A percentile compares a stretch with the other conserved stretches of the same genome.
These are phyloP conservation scores for Colletotrichum sp. DNA, from an alignment of 2,329 filamentous ascomycete genomes.

Conservation along the genomic window DNA sequence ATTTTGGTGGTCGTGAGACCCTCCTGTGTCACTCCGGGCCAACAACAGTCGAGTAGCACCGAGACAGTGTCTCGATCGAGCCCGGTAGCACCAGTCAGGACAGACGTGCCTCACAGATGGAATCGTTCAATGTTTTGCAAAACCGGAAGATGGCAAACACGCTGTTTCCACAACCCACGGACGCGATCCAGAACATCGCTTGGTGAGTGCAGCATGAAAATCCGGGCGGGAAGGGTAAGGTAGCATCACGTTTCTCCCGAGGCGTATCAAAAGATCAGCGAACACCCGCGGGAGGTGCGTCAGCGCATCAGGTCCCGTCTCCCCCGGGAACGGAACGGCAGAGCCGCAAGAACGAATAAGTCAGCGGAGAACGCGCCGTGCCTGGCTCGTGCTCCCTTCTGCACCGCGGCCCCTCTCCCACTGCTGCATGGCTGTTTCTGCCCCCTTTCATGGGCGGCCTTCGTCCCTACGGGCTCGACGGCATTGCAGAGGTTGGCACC, in stretches of 20 bases:
- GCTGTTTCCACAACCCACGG: neutral
- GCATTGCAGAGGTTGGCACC: neutral
- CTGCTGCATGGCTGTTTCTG: neutral
- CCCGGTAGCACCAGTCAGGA: neutral
- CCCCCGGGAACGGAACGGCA: neutral
- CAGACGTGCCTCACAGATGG: neutral
- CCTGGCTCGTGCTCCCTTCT: neutral
- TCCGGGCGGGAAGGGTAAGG: neutral
- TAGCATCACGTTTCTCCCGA: neutral
- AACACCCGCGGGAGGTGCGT: neutral
- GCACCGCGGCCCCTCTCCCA: neutral
- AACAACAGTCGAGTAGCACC: neutral
- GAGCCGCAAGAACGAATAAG: neutral
- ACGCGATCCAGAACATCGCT: neutral
- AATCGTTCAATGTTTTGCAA: neutral
- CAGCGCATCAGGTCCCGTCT: neutral
- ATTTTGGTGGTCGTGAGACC: neutral
- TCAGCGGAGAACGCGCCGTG: neutral
- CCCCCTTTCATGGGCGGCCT: neutral
- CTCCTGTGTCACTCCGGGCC: neutral
- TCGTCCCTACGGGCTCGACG: neutral
- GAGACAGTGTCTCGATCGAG: neutral
- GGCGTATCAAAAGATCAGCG: slow-evolving; percentile 15
- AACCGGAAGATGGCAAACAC: neutral
- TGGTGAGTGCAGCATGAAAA: neutral